Percentiles rank a stretch among this genome's conserved stretches.
Conservation (phyloP, 2,329 filamentous ascomycete genomes). For the Metarhizium anisopliae region DNA sequence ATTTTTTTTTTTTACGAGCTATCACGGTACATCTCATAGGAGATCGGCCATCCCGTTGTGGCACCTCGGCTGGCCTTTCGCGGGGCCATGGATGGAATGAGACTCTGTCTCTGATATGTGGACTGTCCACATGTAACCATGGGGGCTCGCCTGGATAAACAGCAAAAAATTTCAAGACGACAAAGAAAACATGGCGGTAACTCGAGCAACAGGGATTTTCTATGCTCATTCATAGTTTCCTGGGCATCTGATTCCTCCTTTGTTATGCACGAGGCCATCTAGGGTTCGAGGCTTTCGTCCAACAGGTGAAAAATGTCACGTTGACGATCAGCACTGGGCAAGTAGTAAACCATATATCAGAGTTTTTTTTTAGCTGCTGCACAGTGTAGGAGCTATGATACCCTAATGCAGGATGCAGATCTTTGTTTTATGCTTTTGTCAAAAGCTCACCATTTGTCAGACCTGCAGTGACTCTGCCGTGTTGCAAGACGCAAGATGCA, state of each 20-base stretch:
- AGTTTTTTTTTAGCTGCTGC: too few species aligned
- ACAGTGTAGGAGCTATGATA: not conserved
- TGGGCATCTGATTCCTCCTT: not conserved
- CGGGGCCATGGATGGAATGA: not conserved
- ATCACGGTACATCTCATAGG: too few species aligned
- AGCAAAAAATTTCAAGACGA: not conserved
- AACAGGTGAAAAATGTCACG: too few species aligned
- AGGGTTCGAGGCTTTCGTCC: too few species aligned
- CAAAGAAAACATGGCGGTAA: not conserved
- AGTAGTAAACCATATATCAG: too few species aligned
- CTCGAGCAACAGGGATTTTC: not conserved
- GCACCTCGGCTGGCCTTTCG: too few species aligned
- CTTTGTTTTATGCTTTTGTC: too few species aligned
- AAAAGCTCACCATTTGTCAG: not conserved
- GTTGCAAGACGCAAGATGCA: not conserved
- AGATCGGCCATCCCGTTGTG: too few species aligned
- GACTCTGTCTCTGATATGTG: not conserved
- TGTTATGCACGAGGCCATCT: not conserved
- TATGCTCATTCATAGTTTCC: not conserved
- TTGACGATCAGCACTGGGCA: too few species aligned
- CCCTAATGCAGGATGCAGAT: not conserved
- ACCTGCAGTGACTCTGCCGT: not conserved
- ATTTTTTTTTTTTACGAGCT: too few species aligned
- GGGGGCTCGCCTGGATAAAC: not conserved
- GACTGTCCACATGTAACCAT: not conserved